Base-by-base conservation (phyloP, 345 rosid species). In the Clarkia xantiana region DNA sequence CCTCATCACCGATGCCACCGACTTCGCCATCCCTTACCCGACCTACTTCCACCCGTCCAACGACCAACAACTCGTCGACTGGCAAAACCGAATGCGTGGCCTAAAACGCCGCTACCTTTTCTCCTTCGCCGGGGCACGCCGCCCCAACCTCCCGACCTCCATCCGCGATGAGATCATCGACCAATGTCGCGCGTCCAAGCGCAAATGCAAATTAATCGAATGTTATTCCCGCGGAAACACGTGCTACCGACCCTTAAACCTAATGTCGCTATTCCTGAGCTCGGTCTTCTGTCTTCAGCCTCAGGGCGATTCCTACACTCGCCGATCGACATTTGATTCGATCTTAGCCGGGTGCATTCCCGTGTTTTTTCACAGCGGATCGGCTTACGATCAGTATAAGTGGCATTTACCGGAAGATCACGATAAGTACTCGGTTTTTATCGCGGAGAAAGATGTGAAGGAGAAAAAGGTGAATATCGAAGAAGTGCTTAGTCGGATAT, bases 331-430 rank as follows among this genome's bases (percentile, higher is more conserved):
- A 9, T 84, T 84, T 9, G 97, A 89, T 65, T 78, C 97, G 0
- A 84, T 89, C 17, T 20, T 84, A 51, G 76, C 84, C 0, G 97
- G 97, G 12, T 88, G 97, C 54, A 84, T 88, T 47, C 94, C 97
- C 0, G 94, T 88, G 45, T 88, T 84, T 69, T 88, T 88, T 74
- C 93, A 88, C 51, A 85, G 93, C 0, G 93, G 89, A 0, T 82
- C 97, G 1, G 86, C 82, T 13, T 88, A 84, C 42, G 93, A 71
- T 3, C 94, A 88, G 43, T 84, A 84, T 49, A 14, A 73, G 40
- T 88, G 97, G 93, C 94, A 89, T 59, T 62, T 89, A 3, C 93
- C 97, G 0, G 73, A 59, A 62, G 81, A 82, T 43, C 71, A 72
- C 3, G 29, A 40, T 0, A 78, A 69, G 25, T 84, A 82, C 36